phyloP scores from a whole-genome alignment of 257 asterid species.

The Nicotiana tabacum region DNA sequence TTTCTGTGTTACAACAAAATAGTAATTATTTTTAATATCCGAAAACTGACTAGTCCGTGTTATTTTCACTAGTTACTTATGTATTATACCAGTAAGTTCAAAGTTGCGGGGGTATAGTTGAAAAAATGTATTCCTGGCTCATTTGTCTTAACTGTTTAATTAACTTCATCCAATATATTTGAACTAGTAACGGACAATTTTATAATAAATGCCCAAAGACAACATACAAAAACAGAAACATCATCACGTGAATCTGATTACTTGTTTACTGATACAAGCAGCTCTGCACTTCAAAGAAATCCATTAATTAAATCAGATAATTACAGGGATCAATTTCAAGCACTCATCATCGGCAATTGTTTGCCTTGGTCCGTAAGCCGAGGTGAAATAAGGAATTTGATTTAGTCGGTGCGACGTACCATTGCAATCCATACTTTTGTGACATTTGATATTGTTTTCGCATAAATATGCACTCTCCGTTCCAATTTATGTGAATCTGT shows the following conservation, averaged over 20 bases:
- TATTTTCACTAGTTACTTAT: too few species aligned
- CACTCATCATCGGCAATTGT: neutral
- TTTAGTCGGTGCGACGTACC: neutral
- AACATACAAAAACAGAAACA: slow-evolving; percentile 1
- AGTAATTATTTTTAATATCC: accelerated
- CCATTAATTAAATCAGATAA: neutral
- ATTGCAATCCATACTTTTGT: neutral
- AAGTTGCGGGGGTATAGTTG: neutral
- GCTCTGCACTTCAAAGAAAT: neutral
- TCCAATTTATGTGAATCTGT: too few species aligned
- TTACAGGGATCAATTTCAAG: neutral
- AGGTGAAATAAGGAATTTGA: neutral
- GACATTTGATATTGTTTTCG: neutral
- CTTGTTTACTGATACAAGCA: neutral
- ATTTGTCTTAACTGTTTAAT: neutral
- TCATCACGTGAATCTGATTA: neutral
- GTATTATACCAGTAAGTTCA: neutral
- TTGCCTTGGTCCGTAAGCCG: neutral
- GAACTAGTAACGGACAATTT: neutral
- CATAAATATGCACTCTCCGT: neutral
- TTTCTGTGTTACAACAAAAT: too few species aligned
- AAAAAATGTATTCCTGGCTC: neutral
- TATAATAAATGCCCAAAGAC: neutral
- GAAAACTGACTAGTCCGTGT: too few species aligned
- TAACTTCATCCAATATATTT: slow-evolving; percentile 1